Percentiles rank a stretch among this genome's conserved stretches.
Evolutionary conservation across 2,329 filamentous ascomycete species (phyloP).

Genomic region (Neofusicoccum ribis): DNA sequence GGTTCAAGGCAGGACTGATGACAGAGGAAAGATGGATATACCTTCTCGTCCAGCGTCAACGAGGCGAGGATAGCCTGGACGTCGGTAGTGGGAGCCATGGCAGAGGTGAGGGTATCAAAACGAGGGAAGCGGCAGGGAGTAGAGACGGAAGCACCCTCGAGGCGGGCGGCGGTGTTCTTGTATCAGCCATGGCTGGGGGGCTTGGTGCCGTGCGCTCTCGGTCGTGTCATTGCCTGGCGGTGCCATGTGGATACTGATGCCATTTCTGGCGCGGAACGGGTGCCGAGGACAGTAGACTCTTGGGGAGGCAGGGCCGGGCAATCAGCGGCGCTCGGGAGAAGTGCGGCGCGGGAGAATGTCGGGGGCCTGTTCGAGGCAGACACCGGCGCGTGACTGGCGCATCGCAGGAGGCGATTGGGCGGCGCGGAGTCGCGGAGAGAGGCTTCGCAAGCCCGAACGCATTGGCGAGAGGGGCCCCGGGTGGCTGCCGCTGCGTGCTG

Average conservation of each 20-base stretch:
- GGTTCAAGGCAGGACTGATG: neutral
- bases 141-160: neutral
- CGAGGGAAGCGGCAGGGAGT: neutral
- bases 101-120: neutral
- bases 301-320: neutral
- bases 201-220: neutral
- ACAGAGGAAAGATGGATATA: neutral
- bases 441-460: neutral
- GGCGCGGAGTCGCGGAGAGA: no score
- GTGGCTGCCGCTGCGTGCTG: neutral
- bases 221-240: neutral
- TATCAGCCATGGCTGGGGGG: neutral
- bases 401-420: no score
- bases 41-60: constrained; percentile 38
- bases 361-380: no score
- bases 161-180: neutral
- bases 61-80: constrained; percentile 33
- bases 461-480: neutral
- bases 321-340: neutral
- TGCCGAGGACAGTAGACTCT: neutral
- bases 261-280: constrained; percentile 1
- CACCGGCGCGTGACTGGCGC: no score
- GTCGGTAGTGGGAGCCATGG: constrained; percentile 27
- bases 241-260: constrained; percentile 4
- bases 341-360: neutral